phyloP scores from a whole-genome alignment of 495 filamentous ascomycete genomes.

The Neurospora sublineolata region DNA sequence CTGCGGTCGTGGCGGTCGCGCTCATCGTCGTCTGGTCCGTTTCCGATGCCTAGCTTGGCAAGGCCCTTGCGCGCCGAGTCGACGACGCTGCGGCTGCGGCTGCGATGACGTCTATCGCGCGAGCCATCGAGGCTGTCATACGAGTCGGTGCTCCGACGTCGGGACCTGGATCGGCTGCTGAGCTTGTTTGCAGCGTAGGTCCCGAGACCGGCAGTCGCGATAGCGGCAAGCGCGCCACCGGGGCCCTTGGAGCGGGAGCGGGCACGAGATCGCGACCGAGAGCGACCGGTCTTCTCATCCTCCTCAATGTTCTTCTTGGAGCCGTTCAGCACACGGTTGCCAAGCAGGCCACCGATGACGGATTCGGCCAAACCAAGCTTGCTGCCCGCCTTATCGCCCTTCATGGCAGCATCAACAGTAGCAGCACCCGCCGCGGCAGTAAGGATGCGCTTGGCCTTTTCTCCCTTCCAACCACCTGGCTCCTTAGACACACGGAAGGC shows the following conservation, averaged over 20 bases:
- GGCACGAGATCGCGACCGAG: constrained; percentile 42
- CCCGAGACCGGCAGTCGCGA: constrained; percentile 64
- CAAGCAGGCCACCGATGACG: constrained; percentile 72
- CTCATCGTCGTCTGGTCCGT: constrained; percentile 34
- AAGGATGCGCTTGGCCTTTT: constrained; percentile 76
- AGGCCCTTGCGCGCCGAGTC: constrained; percentile 32
- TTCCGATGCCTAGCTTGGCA: constrained; percentile 36
- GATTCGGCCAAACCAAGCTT: constrained; percentile 59
- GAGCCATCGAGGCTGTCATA: constrained; percentile 37
- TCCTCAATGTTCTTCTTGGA: constrained; percentile 50
- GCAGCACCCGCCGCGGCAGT: constrained; percentile 79
- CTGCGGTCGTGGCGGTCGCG: constrained; percentile 19
- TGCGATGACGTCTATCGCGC: constrained; percentile 26
- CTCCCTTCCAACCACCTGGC: constrained; percentile 71
- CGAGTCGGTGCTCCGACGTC: constrained; percentile 37
- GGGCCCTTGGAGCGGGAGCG: constrained; percentile 28
- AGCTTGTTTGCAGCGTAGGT: constrained; percentile 74
- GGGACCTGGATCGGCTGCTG: constrained; percentile 50
- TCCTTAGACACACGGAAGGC: constrained; percentile 80
- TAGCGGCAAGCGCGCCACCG: constrained; percentile 45
- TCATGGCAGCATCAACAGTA: constrained; percentile 65
- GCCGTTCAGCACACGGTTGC: constrained; percentile 72
- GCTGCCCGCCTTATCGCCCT: constrained; percentile 56
- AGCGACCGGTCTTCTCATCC: constrained; percentile 38
- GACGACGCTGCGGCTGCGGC: constrained; percentile 41